Conservation (phyloP, 108 stramenopile species). For the Stephanodiscus triporus region DNA sequence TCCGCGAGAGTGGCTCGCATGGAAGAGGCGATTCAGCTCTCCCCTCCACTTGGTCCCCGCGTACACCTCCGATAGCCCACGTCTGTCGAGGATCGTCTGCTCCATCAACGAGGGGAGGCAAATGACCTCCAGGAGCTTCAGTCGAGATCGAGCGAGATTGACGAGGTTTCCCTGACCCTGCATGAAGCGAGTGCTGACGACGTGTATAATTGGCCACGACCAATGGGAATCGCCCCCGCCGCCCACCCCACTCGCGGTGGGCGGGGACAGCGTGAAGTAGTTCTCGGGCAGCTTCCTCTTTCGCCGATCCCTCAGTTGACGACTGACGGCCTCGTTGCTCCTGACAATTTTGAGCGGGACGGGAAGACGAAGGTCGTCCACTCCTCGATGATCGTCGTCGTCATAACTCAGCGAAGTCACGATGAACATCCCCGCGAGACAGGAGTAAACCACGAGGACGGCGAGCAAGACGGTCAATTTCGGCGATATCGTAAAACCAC, state of each 20-base stretch:
- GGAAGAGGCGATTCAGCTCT: neutral
- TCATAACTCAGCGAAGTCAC: neutral
- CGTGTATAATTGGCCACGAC: conserved; percentile 68
- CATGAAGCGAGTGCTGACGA: conserved; percentile 85
- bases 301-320: neutral
- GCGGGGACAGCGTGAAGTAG: conserved; percentile 13
- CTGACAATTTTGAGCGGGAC: neutral
- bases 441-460: neutral
- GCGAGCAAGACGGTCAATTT: neutral
- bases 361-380: neutral
- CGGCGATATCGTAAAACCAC: neutral
- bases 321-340: neutral
- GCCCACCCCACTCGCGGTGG: neutral
- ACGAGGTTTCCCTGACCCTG: conserved; percentile 71
- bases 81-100: conserved; percentile 38
- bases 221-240: conserved; percentile 12
- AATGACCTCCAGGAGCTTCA: conserved; percentile 66
- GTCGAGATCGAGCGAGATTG: conserved; percentile 63
- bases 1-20: neutral
- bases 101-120: conserved; percentile 59
- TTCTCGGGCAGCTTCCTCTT: neutral
- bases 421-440: neutral
- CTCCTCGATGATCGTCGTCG: neutral
- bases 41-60: conserved; percentile 26
- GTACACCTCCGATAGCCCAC: conserved; percentile 19